Evolutionary conservation across 2,329 filamentous ascomycete genomes (phyloP), one percentile per base, ranked within the genome.

Genomic region (Neopestalotiopsis sp.): DNA sequence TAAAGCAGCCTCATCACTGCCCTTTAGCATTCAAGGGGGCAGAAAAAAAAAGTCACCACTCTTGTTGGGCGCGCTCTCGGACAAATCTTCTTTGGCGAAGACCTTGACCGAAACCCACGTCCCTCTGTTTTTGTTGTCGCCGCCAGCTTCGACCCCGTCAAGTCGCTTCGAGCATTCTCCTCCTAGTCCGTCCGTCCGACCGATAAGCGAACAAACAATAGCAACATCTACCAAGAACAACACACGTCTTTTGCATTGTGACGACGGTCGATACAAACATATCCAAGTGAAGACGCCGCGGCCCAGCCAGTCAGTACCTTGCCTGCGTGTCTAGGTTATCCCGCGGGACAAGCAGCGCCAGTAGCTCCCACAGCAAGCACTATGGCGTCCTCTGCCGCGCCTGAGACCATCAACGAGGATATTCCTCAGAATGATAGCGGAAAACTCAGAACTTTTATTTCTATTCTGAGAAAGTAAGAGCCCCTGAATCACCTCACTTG

Each of bases 401-500:
- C 76, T 34, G 69, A 76, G 4, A 75, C 74, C 42, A 65, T 73
- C 58, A 74, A 75, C 65, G 77, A 79, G 68, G 77, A 79, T 56
- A 72, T 75, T 28, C 77, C 77, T 71, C 85, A 86, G 73, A 94
- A 93, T 83, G 95, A 98, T 69, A 90, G 89, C 73, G 95, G 93
- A 73, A 97, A 97, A 86, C 85, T 98, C 77, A 92, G 90, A 82
- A 97, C 94, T 1, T 97, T 98, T 77, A 81, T 98, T 71, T 89
- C 91, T 67, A 97, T 98, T 74, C 83, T 98, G 77, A 91, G 92
- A 82, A 97, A 93, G 94, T 97, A 87, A 84, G 90, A 56, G 42
- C 59, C 34, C 24, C 34, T 45, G 5, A 56, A 17, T 45, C n/a
- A 53, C 17, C 9, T 20, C 20, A 9, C 13, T n/a, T 6, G 45